Percentiles rank a stretch among this genome's conserved stretches.
phyloP scores from a whole-genome alignment of 2,329 filamentous ascomycete species.

The Plectosphaerella sp. region DNA sequence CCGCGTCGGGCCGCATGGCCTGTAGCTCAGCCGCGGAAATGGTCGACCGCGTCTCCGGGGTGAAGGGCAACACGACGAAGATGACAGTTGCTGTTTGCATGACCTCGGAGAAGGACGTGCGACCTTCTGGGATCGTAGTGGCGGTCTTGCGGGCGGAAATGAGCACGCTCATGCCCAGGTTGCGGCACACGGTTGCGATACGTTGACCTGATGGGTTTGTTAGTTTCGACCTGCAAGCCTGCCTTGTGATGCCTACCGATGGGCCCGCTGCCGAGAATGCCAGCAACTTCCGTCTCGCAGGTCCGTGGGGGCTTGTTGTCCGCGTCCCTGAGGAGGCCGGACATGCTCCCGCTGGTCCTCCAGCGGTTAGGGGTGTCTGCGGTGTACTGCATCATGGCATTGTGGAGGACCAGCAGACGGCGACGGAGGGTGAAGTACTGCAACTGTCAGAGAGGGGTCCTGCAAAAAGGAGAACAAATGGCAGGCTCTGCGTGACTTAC shows the following conservation, averaged over 20 bases:
- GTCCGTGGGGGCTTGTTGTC: conserved; percentile 16
- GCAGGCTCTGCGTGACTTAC: conserved; percentile 1
- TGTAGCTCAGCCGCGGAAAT: conserved; percentile 12
- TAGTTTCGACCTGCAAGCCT: background rate
- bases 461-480: background rate
- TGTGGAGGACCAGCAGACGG: conserved; percentile 14
- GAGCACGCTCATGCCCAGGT: conserved; percentile 17
- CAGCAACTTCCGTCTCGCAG: conserved; percentile 20
- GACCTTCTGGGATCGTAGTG: background rate
- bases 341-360: conserved; percentile 12
- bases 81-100: conserved; percentile 16
- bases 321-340: conserved; percentile 9
- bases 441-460: background rate
- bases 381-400: conserved; percentile 11
- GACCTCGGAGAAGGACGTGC: conserved; percentile 14
- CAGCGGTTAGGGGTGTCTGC: conserved; percentile 8
- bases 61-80: conserved; percentile 18
- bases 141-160: conserved; percentile 16
- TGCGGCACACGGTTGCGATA: conserved; percentile 14
- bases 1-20: conserved; percentile 15
- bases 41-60: conserved; percentile 13
- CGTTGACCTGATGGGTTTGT: conserved; percentile 8
- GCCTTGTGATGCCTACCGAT: conserved; percentile 6
- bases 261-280: conserved; percentile 20
- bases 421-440: conserved; percentile 16